Evolutionary conservation across 768 basidiomycete species (phyloP).

Genomic region (Scleroderma citrinum): DNA sequence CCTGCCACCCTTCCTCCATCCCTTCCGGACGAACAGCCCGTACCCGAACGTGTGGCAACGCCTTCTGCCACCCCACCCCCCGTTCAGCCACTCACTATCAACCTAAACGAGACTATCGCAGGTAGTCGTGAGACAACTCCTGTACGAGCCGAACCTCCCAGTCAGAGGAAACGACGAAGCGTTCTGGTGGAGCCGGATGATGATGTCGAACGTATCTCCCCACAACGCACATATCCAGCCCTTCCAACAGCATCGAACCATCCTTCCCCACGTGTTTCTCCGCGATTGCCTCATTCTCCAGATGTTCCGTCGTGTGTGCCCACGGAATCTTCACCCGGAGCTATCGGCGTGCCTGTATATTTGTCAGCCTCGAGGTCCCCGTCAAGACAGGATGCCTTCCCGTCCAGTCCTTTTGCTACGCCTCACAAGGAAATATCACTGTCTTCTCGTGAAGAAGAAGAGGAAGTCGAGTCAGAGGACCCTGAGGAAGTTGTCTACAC

Average conservation of each 20-base stretch:
- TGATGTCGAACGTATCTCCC: constrained; percentile 40
- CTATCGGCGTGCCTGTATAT: constrained; percentile 46
- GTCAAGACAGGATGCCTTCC: constrained; percentile 54
- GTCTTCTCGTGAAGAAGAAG: constrained; percentile 48
- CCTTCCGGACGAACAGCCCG: constrained; percentile 19
- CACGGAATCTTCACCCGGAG: constrained; percentile 37
- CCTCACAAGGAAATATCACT: constrained; percentile 59
- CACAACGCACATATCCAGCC: constrained; percentile 32
- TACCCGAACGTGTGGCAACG: constrained; percentile 22
- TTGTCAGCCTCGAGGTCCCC: constrained; percentile 36
- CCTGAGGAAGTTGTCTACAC: constrained; percentile 59
- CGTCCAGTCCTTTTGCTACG: constrained; percentile 66
- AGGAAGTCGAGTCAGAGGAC: constrained; percentile 35
- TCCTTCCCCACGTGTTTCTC: constrained; percentile 22
- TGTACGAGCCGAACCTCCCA: constrained; percentile 29
- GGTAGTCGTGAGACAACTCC: constrained; percentile 29
- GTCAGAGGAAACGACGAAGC: constrained; percentile 49
- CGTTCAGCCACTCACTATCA: constrained; percentile 20
- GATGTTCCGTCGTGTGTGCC: constrained; percentile 47
- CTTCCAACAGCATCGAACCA: constrained; percentile 40
- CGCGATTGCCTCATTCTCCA: constrained; percentile 44
- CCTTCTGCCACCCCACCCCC: constrained; percentile 26
- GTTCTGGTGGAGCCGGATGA: constrained; percentile 69
- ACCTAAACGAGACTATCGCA: constrained; percentile 25
- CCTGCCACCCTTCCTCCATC: constrained; percentile 43